Evolutionary conservation across 768 basidiomycete species (phyloP).

Genomic region (Sarcomyxa edulis): DNA sequence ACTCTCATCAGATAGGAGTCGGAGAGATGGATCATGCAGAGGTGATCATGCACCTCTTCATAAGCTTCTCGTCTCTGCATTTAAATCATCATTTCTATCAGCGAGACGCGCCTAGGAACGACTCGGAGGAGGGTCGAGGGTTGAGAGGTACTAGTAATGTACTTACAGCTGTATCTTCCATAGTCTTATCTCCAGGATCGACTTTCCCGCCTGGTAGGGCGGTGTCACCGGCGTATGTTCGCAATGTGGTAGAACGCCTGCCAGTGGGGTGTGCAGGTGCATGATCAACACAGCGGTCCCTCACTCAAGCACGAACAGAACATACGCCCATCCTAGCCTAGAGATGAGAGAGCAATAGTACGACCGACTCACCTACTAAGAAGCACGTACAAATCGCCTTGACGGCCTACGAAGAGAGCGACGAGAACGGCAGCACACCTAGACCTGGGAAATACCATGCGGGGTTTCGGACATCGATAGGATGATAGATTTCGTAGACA

Average conservation of each 20-base stretch:
- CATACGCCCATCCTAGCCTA: background rate
- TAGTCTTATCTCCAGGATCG: conserved; percentile 58
- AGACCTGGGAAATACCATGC: conserved; percentile 46
- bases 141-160: background rate
- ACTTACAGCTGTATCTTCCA: conserved; percentile 80
- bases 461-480: conserved; percentile 38
- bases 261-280: background rate
- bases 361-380: conserved; percentile 62
- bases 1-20: conserved; percentile 1
- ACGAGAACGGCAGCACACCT: conserved; percentile 74
- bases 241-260: conserved; percentile 70
- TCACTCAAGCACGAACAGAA: background rate
- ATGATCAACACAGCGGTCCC: background rate
- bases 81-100: no score
- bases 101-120: background rate
- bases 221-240: conserved; percentile 83
- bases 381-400: conserved; percentile 80
- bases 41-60: conserved; percentile 63
- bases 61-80: conserved; percentile 78
- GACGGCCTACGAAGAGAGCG: conserved; percentile 78
- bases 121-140: background rate
- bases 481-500: conserved; percentile 51
- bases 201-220: conserved; percentile 84
- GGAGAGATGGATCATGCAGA: background rate
- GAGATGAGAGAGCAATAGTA: background rate